A percentile compares a stretch with the other conserved stretches of the same genome.
These are phyloP conservation scores for Clavulina sp. DNA, from an alignment of 768 basidiomycete species.

Conservation along the genomic window DNA sequence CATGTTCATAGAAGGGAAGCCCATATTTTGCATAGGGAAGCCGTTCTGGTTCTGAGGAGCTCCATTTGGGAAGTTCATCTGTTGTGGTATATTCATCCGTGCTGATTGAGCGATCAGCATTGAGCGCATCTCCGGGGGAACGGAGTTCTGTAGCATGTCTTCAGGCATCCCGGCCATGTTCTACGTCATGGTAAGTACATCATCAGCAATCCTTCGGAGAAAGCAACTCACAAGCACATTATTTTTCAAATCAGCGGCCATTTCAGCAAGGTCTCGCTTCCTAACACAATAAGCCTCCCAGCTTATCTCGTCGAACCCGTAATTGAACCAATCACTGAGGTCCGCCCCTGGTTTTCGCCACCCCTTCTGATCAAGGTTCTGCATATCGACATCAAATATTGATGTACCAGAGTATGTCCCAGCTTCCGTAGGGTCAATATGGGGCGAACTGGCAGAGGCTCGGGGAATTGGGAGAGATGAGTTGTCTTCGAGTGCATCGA, in stretches of 20 bases:
- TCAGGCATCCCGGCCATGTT: conserved; percentile 71
- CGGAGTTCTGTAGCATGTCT: conserved; percentile 48
- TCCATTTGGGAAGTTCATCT: neutral
- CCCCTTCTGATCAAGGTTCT: conserved; percentile 57
- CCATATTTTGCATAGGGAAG: conserved; percentile 21
- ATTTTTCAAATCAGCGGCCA: conserved; percentile 61
- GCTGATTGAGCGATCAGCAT: conserved; percentile 62
- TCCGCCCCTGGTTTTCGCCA: conserved; percentile 89
- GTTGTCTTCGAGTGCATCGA: conserved; percentile 11
- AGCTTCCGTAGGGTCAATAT: conserved; percentile 46
- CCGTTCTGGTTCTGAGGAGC: conserved; percentile 7
- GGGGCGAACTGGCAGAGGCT: conserved; percentile 67
- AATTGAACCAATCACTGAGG: conserved; percentile 97
- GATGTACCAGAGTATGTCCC: conserved; percentile 32
- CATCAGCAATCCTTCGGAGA: neutral
- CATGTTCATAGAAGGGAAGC: conserved; percentile 7
- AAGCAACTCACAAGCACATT: conserved; percentile 53
- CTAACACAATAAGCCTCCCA: conserved; percentile 89
- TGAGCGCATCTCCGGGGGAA: conserved; percentile 66
- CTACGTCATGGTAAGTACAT: conserved; percentile 21
- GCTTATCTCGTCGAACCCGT: conserved; percentile 91
- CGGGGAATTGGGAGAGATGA: conserved; percentile 43
- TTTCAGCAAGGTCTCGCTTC: conserved; percentile 61
- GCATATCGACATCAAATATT: conserved; percentile 72
- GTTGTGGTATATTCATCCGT: conserved; percentile 7